Conservation (phyloP, 1,284 basidiomycete species). For the Fereydounia khargensis region DNA sequence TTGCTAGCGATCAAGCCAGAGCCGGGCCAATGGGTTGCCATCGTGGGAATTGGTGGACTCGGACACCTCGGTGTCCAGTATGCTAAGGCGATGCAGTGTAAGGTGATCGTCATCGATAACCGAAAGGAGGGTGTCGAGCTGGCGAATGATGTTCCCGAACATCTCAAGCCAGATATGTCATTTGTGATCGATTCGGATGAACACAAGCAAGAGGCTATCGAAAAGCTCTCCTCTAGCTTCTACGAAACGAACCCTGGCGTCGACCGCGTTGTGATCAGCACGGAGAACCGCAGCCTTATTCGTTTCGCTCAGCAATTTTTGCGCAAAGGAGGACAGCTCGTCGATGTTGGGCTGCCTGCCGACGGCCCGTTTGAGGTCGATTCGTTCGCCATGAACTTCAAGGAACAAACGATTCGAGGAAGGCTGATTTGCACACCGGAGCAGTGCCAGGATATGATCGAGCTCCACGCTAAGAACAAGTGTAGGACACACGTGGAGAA, state of each 20-base stretch:
- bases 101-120: slow-evolving; percentile 55
- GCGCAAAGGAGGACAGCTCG: slow-evolving; percentile 40
- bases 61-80: slow-evolving; percentile 58
- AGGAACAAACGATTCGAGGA: slow-evolving; percentile 46
- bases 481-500: slow-evolving; percentile 44
- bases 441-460: slow-evolving; percentile 44
- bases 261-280: slow-evolving; percentile 45
- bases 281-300: slow-evolving; percentile 32
- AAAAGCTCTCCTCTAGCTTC: slow-evolving; percentile 32
- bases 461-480: slow-evolving; percentile 30
- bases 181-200: slow-evolving; percentile 35
- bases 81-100: slow-evolving; percentile 56
- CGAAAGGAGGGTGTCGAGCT: slow-evolving; percentile 31
- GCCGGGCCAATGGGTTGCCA: slow-evolving; percentile 57
- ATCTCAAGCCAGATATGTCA: slow-evolving; percentile 43
- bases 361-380: slow-evolving; percentile 43
- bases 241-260: slow-evolving; percentile 46
- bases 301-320: slow-evolving; percentile 40
- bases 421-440: slow-evolving; percentile 46
- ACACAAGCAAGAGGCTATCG: slow-evolving; percentile 22
- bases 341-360: slow-evolving; percentile 43
- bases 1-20: slow-evolving; percentile 51
- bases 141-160: slow-evolving; percentile 16
- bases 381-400: slow-evolving; percentile 43
- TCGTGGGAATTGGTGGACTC: slow-evolving; percentile 60